Evolutionary conservation across 176 grass and related monocot species (phyloP), one percentile per base, ranked within the genome.

Genomic region (Musa troglodytarum): DNA sequence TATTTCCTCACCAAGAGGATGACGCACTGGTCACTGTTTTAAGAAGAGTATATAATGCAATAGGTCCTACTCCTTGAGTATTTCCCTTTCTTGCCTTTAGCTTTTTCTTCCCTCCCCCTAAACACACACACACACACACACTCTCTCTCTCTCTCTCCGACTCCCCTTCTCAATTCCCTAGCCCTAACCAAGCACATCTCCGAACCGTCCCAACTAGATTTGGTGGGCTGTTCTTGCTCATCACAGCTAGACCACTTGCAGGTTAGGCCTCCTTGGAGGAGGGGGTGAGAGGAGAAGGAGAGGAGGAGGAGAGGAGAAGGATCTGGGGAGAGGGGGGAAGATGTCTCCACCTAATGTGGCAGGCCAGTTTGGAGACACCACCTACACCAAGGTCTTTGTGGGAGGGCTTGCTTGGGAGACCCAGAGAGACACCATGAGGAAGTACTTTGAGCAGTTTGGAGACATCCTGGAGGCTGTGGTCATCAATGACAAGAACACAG

Each of bases 381-480:
- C 58, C 50, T 76, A 76, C 58, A 76, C 74, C 74, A 76, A 76
- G 74, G 26, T 76, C 74, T 76, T 76, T 29, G 74, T 76, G 9
- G 72, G 72, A 34, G 72, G 72, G 25, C 54, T 74, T 9, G 72
- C 72, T 58, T 74, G 72, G 72, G 55, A 76, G 58, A 76, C 74
- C 34, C 74, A 76, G 15, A 76, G 74, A 21, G 74, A 76, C 28
- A 64, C 74, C 74, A 76, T 76, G 74, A 52, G n/a, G 74, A 52
- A 76, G 10, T 76, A 76, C 19, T 76, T 76, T 52, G 74, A 76
- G 57, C 74, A 64, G 58, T 76, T 76, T 12, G 74, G 74, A 8
- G 74, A 76, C 17, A 76, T 76, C 57, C 58, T 76, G 11, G 74
- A 76, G 74, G 74, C 74, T 29, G 74, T 76, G 15, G 74, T 76